These are phyloP conservation scores for Mytilinidion resinicola DNA, from an alignment of 495 filamentous ascomycete species.

Conservation along the genomic window DNA sequence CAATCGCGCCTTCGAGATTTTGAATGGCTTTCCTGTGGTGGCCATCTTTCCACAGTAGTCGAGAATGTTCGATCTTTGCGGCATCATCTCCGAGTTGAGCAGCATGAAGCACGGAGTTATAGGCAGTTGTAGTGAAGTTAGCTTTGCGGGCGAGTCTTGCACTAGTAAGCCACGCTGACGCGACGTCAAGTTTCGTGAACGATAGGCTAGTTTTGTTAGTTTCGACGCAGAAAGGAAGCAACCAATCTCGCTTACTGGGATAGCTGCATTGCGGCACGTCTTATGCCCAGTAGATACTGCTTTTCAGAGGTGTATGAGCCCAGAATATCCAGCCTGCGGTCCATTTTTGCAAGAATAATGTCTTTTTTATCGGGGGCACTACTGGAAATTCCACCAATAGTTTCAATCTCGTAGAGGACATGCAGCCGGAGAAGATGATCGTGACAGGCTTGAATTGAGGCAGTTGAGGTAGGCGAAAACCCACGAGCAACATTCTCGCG, in stretches of 20 bases:
- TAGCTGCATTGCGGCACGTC: slow-evolving; percentile 78
- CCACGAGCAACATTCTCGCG: slow-evolving; percentile 65
- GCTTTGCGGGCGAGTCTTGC: slow-evolving; percentile 81
- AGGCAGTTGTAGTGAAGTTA: slow-evolving; percentile 74
- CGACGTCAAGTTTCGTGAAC: slow-evolving; percentile 61
- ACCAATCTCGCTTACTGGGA: slow-evolving; percentile 46
- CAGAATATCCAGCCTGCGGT: slow-evolving; percentile 71
- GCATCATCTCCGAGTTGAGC: slow-evolving; percentile 74
- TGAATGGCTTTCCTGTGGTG: slow-evolving; percentile 94
- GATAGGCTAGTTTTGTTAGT: slow-evolving; percentile 33
- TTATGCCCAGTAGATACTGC: slow-evolving; percentile 84
- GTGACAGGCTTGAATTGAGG: slow-evolving; percentile 75
- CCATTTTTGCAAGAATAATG: slow-evolving; percentile 52
- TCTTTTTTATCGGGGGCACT: slow-evolving; percentile 38
- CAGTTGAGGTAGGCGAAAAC: slow-evolving; percentile 65
- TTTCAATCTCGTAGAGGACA: slow-evolving; percentile 78
- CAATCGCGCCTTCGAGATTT: slow-evolving; percentile 75
- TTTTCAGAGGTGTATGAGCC: slow-evolving; percentile 86
- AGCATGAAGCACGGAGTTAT: slow-evolving; percentile 88
- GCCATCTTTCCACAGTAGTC: slow-evolving; percentile 89
- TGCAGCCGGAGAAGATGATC: slow-evolving; percentile 78
- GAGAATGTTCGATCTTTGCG: slow-evolving; percentile 86
- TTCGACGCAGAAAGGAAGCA: slow-evolving; percentile 5
- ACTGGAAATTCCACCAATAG: slow-evolving; percentile 53
- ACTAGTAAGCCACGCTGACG: slow-evolving; percentile 77